Conservation (phyloP, 176 grass and related monocot species). For the Cenchrus purpureus region DNA sequence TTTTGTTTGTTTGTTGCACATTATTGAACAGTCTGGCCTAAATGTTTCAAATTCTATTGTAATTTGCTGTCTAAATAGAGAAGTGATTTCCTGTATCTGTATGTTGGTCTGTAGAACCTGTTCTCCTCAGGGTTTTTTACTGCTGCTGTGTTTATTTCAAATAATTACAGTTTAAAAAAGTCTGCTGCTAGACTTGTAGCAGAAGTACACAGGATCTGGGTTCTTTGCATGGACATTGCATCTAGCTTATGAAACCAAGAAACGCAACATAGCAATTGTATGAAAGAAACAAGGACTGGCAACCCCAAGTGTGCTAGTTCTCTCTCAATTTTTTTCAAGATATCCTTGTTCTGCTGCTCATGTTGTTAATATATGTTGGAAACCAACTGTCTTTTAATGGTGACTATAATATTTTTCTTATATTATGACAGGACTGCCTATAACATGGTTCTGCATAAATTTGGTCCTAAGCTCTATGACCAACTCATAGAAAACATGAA, state of each 20-base stretch:
- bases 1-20: conserved; percentile 27
- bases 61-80: not conserved
- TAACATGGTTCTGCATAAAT: conserved; percentile 80
- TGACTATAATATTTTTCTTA: conserved; percentile 27
- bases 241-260: not conserved
- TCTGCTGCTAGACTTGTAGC: not conserved
- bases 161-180: not conserved
- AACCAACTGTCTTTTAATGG: not conserved
- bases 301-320: not conserved
- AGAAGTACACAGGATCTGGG: not conserved
- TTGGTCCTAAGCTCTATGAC: conserved; percentile 68
- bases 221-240: not conserved
- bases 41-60: not conserved
- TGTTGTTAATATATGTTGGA: not conserved
- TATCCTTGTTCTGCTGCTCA: not conserved
- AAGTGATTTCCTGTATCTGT: not conserved
- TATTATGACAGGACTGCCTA: conserved; percentile 68
- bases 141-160: not conserved
- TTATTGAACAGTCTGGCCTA: not conserved
- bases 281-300: not conserved
- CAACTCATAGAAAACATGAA: conserved; percentile 62
- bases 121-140: not conserved
- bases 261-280: not conserved
- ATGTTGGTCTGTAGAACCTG: not conserved
- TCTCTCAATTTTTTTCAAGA: not conserved